Base-by-base conservation (phyloP, 2,329 filamentous ascomycete genomes). In the Aspergillus carbonarius region DNA sequence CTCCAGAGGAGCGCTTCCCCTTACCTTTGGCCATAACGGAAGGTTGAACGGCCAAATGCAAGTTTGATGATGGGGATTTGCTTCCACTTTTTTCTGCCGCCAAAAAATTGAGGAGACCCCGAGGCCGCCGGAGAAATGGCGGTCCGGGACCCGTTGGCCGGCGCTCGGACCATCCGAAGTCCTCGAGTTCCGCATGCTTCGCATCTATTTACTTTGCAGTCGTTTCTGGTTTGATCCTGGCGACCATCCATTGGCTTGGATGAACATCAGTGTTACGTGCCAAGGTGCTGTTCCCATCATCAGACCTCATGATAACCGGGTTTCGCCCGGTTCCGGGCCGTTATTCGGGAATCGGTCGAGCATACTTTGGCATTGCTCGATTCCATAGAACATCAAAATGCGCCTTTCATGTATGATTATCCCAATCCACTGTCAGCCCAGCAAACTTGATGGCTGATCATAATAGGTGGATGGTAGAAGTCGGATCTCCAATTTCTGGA, bases 401-500 rank as follows among this genome's bases (percentile, higher is more conserved):
- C 64, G 60, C 63, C 50, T 67, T 74, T 55, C 71, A 78, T 65
- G 79, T 82, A 74, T 64, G 70, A 12, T 34, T 2, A 9, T 23
- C n/a, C 13, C 39, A 17, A 18, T 27, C 32, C 34, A 48, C 17
- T 8, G 32, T n/a, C 20, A 37, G 35, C 34, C 8, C 42, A 32
- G 7, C 25, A 2, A 54, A 37, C 25, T 10, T 55, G 27, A 55
- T 50, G 18, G 51, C 59, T 68, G 35, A 66, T 34, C 23, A 18
- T 60, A 23, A 8, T 51, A 87, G 83, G 74, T 73, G 63, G 84
- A 88, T 75, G 77, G 81, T 47, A 78, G 85, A 63, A 81, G 78
- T 68, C 81, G 88, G 62, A 74, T 93, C 9, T 93, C 91, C 3
- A 87, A 81, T 47, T 84, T 92, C 74, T 97, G 93, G 91, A 82